phyloP scores from a whole-genome alignment of 2,329 filamentous ascomycete genomes.

The Neonectria faginata region DNA sequence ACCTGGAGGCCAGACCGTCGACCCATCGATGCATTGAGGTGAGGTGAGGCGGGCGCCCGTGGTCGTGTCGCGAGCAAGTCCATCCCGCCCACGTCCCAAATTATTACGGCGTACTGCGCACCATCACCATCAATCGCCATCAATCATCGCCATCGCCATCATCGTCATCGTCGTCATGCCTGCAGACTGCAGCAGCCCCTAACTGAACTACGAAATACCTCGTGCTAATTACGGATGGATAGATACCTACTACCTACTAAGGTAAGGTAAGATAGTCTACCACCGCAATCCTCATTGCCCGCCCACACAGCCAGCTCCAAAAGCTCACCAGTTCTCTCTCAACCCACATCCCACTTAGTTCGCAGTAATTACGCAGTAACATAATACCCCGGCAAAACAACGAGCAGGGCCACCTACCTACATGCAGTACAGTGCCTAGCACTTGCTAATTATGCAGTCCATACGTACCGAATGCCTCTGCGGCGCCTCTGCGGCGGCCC shows the following conservation, averaged over 20 bases:
- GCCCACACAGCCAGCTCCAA: neutral
- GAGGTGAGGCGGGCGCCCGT: no score
- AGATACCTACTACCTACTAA: no score
- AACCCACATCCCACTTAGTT: conserved; percentile 1
- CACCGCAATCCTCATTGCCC: conserved; percentile 3
- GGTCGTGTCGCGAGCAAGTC: no score
- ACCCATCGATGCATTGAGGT: neutral
- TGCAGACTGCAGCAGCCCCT: no score
- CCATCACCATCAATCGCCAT: neutral
- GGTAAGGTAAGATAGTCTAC: neutral
- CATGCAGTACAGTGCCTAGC: no score
- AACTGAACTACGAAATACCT: no score
- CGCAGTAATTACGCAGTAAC: neutral
- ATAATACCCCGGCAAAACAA: neutral
- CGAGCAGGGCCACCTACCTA: conserved; percentile 1
- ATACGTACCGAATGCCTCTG: neutral
- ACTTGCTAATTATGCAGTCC: no score
- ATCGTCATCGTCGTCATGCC: no score
- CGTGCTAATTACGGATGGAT: neutral
- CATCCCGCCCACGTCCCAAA: no score
- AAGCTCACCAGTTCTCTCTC: neutral
- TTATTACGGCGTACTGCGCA: no score
- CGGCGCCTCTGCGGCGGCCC: no score
- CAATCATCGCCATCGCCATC: neutral
- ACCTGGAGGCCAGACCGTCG: conserved; percentile 16